phyloP scores from a whole-genome alignment of 495 filamentous ascomycete species.

The Penicillium alfredii region DNA sequence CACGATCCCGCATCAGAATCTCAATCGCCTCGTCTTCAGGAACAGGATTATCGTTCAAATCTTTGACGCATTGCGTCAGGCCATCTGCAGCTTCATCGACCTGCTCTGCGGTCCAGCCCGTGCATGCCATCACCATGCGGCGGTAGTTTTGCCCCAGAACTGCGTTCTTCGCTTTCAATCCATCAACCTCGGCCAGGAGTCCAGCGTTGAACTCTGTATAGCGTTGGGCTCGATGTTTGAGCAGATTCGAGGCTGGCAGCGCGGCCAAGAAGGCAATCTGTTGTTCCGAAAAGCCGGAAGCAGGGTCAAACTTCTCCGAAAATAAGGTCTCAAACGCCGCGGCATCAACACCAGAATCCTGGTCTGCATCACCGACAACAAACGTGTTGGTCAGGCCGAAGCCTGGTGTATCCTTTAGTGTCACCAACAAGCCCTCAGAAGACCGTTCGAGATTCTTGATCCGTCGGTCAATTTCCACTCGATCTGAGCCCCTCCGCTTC shows the following conservation, averaged over 20 bases:
- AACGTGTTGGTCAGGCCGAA: conserved; percentile 27
- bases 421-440: conserved; percentile 40
- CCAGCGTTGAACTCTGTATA: conserved; percentile 34
- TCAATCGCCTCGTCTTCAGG: conserved; percentile 45
- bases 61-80: conserved; percentile 41
- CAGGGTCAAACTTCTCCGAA: conserved; percentile 29
- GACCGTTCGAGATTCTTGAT: conserved; percentile 55
- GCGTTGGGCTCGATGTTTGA: conserved; percentile 25
- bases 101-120: conserved; percentile 40
- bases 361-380: conserved; percentile 50
- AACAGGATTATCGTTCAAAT: conserved; percentile 45
- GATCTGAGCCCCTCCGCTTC: conserved; percentile 52
- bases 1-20: conserved; percentile 44
- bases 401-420: conserved; percentile 29
- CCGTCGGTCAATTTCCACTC: conserved; percentile 54
- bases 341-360: conserved; percentile 42
- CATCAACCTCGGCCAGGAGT: conserved; percentile 33
- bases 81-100: conserved; percentile 45
- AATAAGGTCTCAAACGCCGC: conserved; percentile 33
- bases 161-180: conserved; percentile 40
- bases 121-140: conserved; percentile 46
- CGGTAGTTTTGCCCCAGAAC: conserved; percentile 43
- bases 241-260: conserved; percentile 22
- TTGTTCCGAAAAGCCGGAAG: conserved; percentile 32
- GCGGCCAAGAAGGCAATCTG: conserved; percentile 31